These are phyloP conservation scores for Williopsis jadinii DNA, from an alignment of 1,139 yeast species.

Conservation along the genomic window DNA sequence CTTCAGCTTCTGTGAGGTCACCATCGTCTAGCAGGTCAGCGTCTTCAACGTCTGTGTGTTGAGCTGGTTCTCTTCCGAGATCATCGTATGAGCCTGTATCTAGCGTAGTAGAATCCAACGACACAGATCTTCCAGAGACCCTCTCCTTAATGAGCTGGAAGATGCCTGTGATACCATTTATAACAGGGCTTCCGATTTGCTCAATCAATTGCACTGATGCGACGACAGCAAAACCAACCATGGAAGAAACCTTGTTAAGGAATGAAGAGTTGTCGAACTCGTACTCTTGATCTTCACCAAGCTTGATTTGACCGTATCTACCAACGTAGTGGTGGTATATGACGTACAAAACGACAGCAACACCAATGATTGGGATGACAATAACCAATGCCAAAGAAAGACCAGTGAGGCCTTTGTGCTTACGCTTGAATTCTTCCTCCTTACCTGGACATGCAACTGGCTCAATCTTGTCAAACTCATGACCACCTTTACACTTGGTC, in stretches of 20 bases:
- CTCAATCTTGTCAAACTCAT: slow-evolving; percentile 54
- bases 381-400: slow-evolving; percentile 24
- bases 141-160: slow-evolving; percentile 4
- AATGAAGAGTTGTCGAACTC: slow-evolving; percentile 60
- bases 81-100: slow-evolving; percentile 8
- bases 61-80: slow-evolving; percentile 6
- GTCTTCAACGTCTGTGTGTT: slow-evolving; percentile 11
- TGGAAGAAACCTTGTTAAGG: slow-evolving; percentile 14
- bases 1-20: slow-evolving; percentile 22
- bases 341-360: slow-evolving; percentile 54
- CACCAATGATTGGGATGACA: slow-evolving; percentile 44
- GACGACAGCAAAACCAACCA: slow-evolving; percentile 19
- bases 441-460: slow-evolving; percentile 82
- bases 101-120: slow-evolving; percentile 9
- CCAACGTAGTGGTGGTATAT: slow-evolving; percentile 76
- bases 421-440: slow-evolving; percentile 53
- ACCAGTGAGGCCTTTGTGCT: slow-evolving; percentile 41
- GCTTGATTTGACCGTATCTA: slow-evolving; percentile 77
- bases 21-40: slow-evolving; percentile 20
- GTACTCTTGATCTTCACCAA: slow-evolving; percentile 66
- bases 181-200: neutral
- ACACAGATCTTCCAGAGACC: slow-evolving; percentile 7
- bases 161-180: neutral
- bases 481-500: slow-evolving; percentile 71
- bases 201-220: slow-evolving; percentile 12